A percentile compares a stretch with the other conserved stretches of the same genome.
phyloP scores from a whole-genome alignment of 2,329 filamentous ascomycete genomes.

The Cladosporium sp. region DNA sequence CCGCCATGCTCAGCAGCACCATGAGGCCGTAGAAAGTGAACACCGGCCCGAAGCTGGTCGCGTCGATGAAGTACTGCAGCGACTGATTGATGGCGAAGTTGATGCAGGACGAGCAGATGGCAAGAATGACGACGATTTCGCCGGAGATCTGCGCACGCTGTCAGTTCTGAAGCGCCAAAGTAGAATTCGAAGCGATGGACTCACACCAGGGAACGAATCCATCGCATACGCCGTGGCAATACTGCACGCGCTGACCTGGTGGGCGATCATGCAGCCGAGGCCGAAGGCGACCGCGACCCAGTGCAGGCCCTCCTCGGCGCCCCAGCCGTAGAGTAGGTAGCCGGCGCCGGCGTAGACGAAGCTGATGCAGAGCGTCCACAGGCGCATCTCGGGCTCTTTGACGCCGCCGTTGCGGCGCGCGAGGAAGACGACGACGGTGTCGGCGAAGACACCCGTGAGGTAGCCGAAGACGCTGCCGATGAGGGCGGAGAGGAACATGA shows the following conservation, averaged over 20 bases:
- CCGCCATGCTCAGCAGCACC: conserved; percentile 23
- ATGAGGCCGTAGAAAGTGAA: conserved; percentile 33
- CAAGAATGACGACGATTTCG: conserved; percentile 20
- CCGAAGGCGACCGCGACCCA: conserved; percentile 26
- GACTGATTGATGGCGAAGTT: conserved; percentile 23
- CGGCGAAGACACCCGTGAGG: conserved; percentile 38
- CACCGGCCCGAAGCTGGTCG: conserved; percentile 24
- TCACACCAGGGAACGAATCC: conserved; percentile 18
- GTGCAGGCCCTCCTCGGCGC: conserved; percentile 25
- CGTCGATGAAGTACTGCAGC: conserved; percentile 36
- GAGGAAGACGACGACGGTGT: conserved; percentile 31
- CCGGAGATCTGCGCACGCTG: conserved; percentile 12
- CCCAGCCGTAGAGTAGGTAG: conserved; percentile 37
- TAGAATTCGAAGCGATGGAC: background rate
- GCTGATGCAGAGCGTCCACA: conserved; percentile 31
- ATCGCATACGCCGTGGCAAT: conserved; percentile 38
- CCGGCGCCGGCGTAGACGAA: conserved; percentile 31
- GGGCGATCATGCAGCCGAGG: conserved; percentile 31
- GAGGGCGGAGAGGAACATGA: conserved; percentile 21
- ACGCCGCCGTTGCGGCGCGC: conserved; percentile 19
- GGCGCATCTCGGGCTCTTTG: conserved; percentile 22
- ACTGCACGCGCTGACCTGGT: conserved; percentile 34
- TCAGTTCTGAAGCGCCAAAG: background rate
- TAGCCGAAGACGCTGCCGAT: conserved; percentile 19
- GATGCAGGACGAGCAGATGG: conserved; percentile 16